These are phyloP conservation scores for Beta corolliflora DNA, from an alignment of 179 eudicot species.

Conservation along the genomic window DNA sequence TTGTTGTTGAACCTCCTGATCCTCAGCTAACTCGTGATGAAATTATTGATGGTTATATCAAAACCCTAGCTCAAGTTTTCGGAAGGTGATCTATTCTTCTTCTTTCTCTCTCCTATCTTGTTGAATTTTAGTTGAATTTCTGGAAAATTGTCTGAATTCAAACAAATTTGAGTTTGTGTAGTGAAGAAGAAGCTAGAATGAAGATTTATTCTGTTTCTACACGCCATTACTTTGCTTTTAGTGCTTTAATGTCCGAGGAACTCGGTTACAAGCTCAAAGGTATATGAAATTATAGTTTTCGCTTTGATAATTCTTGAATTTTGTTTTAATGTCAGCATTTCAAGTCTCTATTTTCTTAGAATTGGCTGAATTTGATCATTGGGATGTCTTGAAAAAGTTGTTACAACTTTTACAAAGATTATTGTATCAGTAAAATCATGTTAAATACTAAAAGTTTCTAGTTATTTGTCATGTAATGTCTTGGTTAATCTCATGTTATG, in stretches of 20 bases:
- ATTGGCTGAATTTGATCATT: too few relatives aligned
- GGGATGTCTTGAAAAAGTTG: too few relatives aligned
- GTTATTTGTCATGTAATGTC: too few relatives aligned
- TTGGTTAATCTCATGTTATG: not conserved
- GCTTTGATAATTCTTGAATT: not conserved
- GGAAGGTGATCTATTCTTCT: slow-evolving; percentile 49
- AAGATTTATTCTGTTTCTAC: slow-evolving; percentile 92
- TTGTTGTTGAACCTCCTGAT: slow-evolving; percentile 68
- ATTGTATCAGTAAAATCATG: too few relatives aligned
- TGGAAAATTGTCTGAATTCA: not conserved
- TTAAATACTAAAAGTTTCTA: too few relatives aligned
- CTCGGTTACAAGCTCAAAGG: slow-evolving; percentile 76
- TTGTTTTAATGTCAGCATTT: not conserved
- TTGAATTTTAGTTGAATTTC: not conserved
- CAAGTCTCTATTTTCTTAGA: too few relatives aligned
- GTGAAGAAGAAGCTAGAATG: slow-evolving; percentile 93
- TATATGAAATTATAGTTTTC: slow-evolving; percentile 39
- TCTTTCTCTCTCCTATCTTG: not conserved
- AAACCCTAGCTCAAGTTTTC: slow-evolving; percentile 64
- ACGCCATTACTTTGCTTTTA: slow-evolving; percentile 76
- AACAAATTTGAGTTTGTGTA: slow-evolving; percentile 22
- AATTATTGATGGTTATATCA: slow-evolving; percentile 64
- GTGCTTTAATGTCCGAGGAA: slow-evolving; percentile 85
- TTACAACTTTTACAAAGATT: too few relatives aligned
- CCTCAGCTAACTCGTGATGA: slow-evolving; percentile 74